Percentiles rank a stretch among this genome's conserved stretches.
These are phyloP conservation scores for Sonneratia alba DNA, from an alignment of 345 rosid genomes.

Conservation along the genomic window DNA sequence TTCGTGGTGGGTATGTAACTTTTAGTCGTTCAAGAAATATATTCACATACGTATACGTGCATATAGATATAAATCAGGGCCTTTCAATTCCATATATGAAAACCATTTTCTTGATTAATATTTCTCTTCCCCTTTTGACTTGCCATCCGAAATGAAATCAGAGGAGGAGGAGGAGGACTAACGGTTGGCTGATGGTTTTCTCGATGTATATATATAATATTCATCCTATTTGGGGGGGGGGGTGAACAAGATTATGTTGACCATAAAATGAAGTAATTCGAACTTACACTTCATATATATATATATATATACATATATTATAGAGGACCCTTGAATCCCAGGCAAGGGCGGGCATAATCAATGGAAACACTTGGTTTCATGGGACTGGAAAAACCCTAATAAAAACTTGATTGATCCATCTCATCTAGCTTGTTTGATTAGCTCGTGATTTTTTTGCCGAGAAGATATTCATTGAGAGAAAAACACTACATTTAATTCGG, in stretches of 20 bases:
- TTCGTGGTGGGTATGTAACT: conserved; percentile 9
- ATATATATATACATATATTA: no score
- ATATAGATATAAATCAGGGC: not conserved
- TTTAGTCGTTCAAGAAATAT: conserved; percentile 6
- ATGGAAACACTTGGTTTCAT: no score
- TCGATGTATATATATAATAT: not conserved
- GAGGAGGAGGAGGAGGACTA: not conserved
- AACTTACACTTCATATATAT: not conserved
- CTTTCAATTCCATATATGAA: not conserved
- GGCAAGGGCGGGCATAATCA: no score
- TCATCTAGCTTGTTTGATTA: no score
- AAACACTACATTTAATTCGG: no score
- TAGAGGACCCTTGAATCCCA: no score
- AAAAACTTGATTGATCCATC: no score
- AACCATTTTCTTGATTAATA: not conserved
- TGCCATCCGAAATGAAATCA: conserved; percentile 4
- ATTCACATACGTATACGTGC: not conserved
- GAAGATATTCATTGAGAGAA: no score
- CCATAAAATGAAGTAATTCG: not conserved
- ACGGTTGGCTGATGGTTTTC: not conserved
- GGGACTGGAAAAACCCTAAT: no score
- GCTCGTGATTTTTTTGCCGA: no score
- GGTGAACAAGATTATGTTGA: not conserved
- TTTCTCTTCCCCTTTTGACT: conserved; percentile 1
- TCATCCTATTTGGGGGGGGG: no score